Conservation (phyloP, 345 rosid genomes). For the Hypericum perforatum region DNA sequence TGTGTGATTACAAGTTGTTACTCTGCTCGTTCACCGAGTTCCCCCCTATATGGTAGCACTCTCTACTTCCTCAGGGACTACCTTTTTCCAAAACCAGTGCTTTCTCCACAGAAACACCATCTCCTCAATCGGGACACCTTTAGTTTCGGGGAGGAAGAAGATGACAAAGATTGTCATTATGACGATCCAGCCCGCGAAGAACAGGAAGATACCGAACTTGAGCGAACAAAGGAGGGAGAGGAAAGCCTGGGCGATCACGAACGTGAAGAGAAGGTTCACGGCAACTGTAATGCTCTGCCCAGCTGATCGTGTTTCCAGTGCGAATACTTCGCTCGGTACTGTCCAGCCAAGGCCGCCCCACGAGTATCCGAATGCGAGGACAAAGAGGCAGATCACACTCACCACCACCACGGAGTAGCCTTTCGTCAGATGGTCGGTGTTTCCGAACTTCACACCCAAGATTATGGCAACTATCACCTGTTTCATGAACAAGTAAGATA, state of each 20-base stretch:
- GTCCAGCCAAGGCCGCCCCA: slow-evolving; percentile 99
- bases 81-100: slow-evolving; percentile 91
- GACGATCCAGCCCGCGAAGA: slow-evolving; percentile 72
- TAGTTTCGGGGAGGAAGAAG: slow-evolving; percentile 72
- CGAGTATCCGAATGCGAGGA: slow-evolving; percentile 89
- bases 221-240: slow-evolving; percentile 65
- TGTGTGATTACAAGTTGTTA: not conserved
- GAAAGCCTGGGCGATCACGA: slow-evolving; percentile 64
- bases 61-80: slow-evolving; percentile 30
- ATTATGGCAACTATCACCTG: slow-evolving; percentile 63
- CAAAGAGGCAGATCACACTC: slow-evolving; percentile 65
- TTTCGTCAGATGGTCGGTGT: slow-evolving; percentile 53
- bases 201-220: slow-evolving; percentile 80
- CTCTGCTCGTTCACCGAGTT: slow-evolving; percentile 9
- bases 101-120: slow-evolving; percentile 75
- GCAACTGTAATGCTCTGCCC: slow-evolving; percentile 92
- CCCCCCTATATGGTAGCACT: slow-evolving; percentile 5
- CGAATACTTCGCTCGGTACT: slow-evolving; percentile 85
- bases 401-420: slow-evolving; percentile 61
- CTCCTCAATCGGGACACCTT: slow-evolving; percentile 90
- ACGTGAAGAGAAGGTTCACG: slow-evolving; percentile 81
- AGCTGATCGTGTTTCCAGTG: slow-evolving; percentile 77
- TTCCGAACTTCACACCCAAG: slow-evolving; percentile 70
- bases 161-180: slow-evolving; percentile 75
- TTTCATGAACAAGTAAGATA: slow-evolving; percentile 3